Base-by-base conservation (phyloP, 2,329 filamentous ascomycete species). In the Pseudogymnoascus pannorum region DNA sequence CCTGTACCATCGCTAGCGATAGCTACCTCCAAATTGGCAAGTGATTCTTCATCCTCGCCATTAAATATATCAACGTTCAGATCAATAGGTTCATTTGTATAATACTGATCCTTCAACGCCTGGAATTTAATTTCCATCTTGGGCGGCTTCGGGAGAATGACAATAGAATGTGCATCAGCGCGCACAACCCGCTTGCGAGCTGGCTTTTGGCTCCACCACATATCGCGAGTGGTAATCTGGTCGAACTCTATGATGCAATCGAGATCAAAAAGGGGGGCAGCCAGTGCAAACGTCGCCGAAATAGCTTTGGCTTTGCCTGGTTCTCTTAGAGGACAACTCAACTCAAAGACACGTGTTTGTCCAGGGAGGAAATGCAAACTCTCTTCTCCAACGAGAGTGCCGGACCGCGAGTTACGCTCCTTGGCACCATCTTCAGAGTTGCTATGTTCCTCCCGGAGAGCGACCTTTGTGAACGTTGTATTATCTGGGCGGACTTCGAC, bases 81-180 rank as follows among this genome's bases (percentile, higher is more conserved):
- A 5, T 77, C 77, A 26, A 97, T 83, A 0, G 77, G 73, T 75
- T 99, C 94, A 68, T 95, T 88, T 1, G 89, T 89, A 71, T 96
- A 97, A 72, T 93, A 95, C 60, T 92, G 87, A 11, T 84, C 80
- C 61, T 81, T 78, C 6, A 87, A 74, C 40, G 84, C 81, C 2
- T 83, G 77, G 8, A 91, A 76, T 24, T 77, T 81, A 51, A 99
- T 84, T 67, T 91, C 86, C 77, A 99, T 85, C 74, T 97, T 97
- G 0, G 94, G 94, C 26, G 93, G 94, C 66, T 95, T 89, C 1
- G 94, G 93, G 60, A 92, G 80, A 22, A 99, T 86, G 61, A 84
- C 87, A 61, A 96, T 82, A 1, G 77, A 76, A 33, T 82, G 78
- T 7, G 82, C 75, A 54, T 81, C 77, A 9, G 74, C 66, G 7